Evolutionary conservation across 495 filamentous ascomycete species (phyloP).

Genomic region (Xylaria flabelliformis): DNA sequence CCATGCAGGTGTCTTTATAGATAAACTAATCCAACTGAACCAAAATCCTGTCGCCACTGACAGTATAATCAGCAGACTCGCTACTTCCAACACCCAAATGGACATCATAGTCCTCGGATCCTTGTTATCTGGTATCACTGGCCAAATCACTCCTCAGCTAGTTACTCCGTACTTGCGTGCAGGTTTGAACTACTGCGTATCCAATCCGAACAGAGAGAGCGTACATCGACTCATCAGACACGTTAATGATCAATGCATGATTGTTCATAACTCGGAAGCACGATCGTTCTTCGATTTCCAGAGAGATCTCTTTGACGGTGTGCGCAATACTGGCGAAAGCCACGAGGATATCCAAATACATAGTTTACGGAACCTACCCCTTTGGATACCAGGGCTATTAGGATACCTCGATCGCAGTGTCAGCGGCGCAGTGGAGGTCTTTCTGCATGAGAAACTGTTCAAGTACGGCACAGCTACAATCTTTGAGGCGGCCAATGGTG

Average conservation of each 20-base stretch:
- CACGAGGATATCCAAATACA: conserved; percentile 37
- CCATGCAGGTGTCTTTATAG: conserved; percentile 52
- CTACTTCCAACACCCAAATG: conserved; percentile 44
- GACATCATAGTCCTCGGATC: conserved; percentile 44
- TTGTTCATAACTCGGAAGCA: conserved; percentile 49
- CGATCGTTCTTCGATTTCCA: conserved; percentile 53
- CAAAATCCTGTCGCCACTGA: conserved; percentile 54
- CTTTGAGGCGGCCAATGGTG: conserved; percentile 39
- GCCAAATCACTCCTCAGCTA: conserved; percentile 39
- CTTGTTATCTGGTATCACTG: conserved; percentile 43
- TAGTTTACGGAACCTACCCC: conserved; percentile 58
- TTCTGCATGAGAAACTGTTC: conserved; percentile 65
- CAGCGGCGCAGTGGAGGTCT: conserved; percentile 58
- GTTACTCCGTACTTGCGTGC: conserved; percentile 49
- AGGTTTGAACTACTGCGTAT: conserved; percentile 42
- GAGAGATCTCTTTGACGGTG: conserved; percentile 42
- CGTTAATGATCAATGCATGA: conserved; percentile 45
- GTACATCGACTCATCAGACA: conserved; percentile 45
- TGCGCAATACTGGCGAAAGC: conserved; percentile 37
- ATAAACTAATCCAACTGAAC: conserved; percentile 57
- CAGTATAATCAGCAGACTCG: conserved; percentile 51
- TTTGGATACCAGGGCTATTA: conserved; percentile 73
- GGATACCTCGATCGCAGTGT: conserved; percentile 65
- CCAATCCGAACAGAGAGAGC: conserved; percentile 34
- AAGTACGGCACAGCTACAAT: conserved; percentile 42